Evolutionary conservation across 177 flowering plant species (phyloP).

Genomic region (Telopea speciosissima): DNA sequence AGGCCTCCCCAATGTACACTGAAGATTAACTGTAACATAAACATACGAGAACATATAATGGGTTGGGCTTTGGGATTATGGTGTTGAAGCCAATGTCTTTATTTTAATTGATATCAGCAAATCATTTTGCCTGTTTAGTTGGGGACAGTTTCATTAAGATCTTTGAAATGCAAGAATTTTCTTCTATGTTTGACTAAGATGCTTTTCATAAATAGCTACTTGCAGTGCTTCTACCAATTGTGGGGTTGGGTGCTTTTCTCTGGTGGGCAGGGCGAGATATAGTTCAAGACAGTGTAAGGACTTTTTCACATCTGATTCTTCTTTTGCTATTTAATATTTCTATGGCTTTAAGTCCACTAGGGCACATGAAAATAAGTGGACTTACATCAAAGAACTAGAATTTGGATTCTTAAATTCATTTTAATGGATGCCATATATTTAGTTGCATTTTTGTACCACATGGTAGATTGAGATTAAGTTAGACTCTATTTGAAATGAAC

Average conservation of each 20-base stretch:
- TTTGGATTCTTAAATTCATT: background rate
- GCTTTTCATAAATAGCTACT: slow-evolving; percentile 43
- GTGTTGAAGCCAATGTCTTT: background rate
- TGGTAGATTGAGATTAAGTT: background rate
- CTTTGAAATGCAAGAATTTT: background rate
- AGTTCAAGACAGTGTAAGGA: slow-evolving; percentile 67
- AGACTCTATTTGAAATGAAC: background rate
- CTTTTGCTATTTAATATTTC: background rate
- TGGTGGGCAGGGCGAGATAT: slow-evolving; percentile 93
- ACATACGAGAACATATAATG: background rate
- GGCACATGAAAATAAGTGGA: background rate
- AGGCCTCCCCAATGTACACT: no score
- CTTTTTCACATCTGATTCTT: slow-evolving; percentile 11
- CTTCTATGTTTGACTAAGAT: slow-evolving; percentile 1
- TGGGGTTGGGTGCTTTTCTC: slow-evolving; percentile 74
- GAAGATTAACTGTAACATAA: background rate
- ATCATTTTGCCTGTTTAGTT: background rate
- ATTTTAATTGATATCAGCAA: background rate
- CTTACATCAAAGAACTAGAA: background rate
- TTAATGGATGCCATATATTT: background rate
- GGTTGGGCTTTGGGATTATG: background rate
- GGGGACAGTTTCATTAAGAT: background rate
- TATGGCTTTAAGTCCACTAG: background rate
- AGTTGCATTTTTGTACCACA: background rate
- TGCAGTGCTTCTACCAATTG: slow-evolving; percentile 65